phyloP scores from a whole-genome alignment of 352 stramenopile species.

The Phytophthora sansomeana region DNA sequence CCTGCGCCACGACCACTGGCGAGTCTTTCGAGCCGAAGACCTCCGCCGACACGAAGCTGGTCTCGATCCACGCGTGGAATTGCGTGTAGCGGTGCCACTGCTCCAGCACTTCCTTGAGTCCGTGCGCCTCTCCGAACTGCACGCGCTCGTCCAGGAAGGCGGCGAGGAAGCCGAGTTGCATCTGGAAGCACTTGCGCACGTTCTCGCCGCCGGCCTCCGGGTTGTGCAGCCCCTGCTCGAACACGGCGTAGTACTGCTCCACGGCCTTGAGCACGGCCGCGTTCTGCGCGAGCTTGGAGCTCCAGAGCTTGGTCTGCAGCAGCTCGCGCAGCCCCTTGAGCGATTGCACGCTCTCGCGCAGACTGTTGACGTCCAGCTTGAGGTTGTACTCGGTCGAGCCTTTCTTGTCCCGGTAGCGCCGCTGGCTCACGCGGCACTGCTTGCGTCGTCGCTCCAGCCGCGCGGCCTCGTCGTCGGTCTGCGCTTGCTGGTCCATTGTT shows the following conservation, averaged over 20 bases:
- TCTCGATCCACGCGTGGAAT: slow-evolving; percentile 58
- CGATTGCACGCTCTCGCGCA: slow-evolving; percentile 68
- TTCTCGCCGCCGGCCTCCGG: slow-evolving; percentile 48
- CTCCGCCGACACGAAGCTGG: slow-evolving; percentile 45
- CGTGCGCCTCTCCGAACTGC: slow-evolving; percentile 41
- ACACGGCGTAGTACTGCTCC: slow-evolving; percentile 77
- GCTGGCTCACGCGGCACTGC: slow-evolving; percentile 81
- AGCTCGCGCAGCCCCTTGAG: slow-evolving; percentile 53
- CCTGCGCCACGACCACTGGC: slow-evolving; percentile 64
- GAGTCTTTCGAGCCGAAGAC: slow-evolving; percentile 55
- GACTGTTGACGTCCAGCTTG: slow-evolving; percentile 68
- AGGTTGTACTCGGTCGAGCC: slow-evolving; percentile 75
- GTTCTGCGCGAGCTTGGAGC: slow-evolving; percentile 48
- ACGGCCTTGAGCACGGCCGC: slow-evolving; percentile 65
- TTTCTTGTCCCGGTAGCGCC: slow-evolving; percentile 78
- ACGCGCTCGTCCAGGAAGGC: slow-evolving; percentile 58
- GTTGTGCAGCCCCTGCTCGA: slow-evolving; percentile 61
- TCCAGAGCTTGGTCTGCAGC: slow-evolving; percentile 58
- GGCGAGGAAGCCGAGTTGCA: slow-evolving; percentile 60
- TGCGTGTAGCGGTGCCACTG: slow-evolving; percentile 70
- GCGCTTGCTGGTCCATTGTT: slow-evolving; percentile 13
- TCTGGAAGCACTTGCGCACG: slow-evolving; percentile 57
- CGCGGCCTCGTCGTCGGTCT: slow-evolving; percentile 20
- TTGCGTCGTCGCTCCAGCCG: slow-evolving; percentile 59
- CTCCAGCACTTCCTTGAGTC: slow-evolving; percentile 56